Evolutionary conservation across 192 early-diverging fungal species (phyloP).

Genomic region (Coemansia reversa): DNA sequence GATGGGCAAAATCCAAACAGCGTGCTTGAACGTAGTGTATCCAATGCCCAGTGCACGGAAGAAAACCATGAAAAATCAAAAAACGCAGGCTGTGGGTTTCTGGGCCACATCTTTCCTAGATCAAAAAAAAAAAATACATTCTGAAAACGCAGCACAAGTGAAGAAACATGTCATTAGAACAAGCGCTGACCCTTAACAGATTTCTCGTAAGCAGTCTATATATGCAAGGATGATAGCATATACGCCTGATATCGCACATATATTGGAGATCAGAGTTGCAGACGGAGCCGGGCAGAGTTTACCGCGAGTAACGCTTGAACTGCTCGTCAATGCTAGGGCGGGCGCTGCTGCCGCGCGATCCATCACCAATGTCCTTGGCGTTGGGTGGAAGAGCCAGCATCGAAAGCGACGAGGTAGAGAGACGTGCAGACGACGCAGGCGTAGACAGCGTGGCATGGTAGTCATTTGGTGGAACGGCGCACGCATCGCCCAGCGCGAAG

Average conservation of each 20-base stretch:
- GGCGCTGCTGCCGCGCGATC: neutral
- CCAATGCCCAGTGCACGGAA: neutral
- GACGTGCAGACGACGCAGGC: slow-evolving; percentile 41
- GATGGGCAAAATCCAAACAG: neutral
- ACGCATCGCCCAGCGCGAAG: slow-evolving; percentile 10
- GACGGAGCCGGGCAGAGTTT: neutral
- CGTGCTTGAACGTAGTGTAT: neutral
- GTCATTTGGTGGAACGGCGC: slow-evolving; percentile 6
- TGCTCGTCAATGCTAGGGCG: slow-evolving; percentile 20
- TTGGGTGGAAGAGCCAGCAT: slow-evolving; percentile 26
- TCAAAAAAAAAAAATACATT: neutral
- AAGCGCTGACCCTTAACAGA: neutral
- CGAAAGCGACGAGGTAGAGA: slow-evolving; percentile 46
- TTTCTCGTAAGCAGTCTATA: no score
- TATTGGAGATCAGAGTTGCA: no score
- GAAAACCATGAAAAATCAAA: neutral
- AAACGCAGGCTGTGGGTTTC: neutral
- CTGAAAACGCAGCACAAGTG: neutral
- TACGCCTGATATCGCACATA: no score
- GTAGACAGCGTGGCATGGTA: slow-evolving; percentile 35
- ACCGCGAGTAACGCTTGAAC: slow-evolving; percentile 8
- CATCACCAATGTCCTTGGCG: neutral
- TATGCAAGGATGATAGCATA: no score
- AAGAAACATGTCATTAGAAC: neutral
- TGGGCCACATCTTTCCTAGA: neutral